phyloP scores from a whole-genome alignment of 177 flowering plant species.

The Vitis hybrid region DNA sequence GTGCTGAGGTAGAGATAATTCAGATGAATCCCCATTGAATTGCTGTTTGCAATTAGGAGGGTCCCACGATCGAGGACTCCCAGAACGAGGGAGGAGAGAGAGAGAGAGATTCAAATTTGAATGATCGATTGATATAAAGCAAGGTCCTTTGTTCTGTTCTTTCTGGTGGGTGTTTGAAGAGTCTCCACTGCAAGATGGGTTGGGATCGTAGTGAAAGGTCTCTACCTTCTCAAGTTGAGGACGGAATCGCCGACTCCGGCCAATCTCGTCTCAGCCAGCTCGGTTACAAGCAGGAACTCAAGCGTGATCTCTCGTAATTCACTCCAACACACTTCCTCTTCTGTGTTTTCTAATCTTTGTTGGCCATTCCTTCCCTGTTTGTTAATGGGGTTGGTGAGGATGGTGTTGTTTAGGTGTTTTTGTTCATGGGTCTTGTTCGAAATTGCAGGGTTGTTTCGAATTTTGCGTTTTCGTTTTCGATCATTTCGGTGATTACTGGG shows the following conservation, averaged over 20 bases:
- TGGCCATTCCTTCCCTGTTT: background rate
- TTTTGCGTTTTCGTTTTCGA: conserved; percentile 89
- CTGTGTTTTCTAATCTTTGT: conserved; percentile 1
- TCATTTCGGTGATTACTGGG: conserved; percentile 90
- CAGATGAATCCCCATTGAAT: background rate
- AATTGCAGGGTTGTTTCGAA: conserved; percentile 77
- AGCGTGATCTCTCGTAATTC: conserved; percentile 80
- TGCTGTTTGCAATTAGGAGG: background rate
- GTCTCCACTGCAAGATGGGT: conserved; percentile 15
- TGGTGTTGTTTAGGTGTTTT: conserved; percentile 1
- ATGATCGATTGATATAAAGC: background rate
- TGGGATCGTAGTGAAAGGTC: conserved; percentile 11
- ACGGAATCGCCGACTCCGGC: conserved; percentile 46
- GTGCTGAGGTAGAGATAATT: too few relatives aligned
- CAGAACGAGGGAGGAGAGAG: too few relatives aligned
- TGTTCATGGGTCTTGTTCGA: conserved; percentile 11
- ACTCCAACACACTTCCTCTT: conserved; percentile 3
- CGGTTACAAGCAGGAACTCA: conserved; percentile 87
- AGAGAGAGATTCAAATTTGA: too few relatives aligned
- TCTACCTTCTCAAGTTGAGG: conserved; percentile 26
- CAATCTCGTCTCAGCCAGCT: conserved; percentile 64
- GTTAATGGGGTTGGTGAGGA: conserved; percentile 1
- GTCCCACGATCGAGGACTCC: too few relatives aligned
- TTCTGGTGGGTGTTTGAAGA: background rate
- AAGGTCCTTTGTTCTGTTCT: background rate